These are phyloP conservation scores for Leccinum broughii DNA, from an alignment of 768 basidiomycete species.

Conservation along the genomic window DNA sequence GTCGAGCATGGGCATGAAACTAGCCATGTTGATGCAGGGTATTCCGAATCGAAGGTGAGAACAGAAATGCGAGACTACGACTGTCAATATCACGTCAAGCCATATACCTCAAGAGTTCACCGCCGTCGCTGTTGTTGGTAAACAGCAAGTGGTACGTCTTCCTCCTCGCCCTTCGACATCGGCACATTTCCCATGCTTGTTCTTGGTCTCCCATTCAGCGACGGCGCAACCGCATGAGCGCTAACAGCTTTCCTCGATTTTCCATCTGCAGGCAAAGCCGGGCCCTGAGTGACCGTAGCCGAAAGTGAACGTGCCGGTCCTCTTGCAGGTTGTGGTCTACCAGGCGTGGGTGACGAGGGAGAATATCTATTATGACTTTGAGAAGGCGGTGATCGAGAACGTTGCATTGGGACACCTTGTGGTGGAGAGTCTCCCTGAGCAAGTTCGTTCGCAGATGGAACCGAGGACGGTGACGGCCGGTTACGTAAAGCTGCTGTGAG, in stretches of 20 bases:
- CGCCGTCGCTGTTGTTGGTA: slow-evolving; percentile 76
- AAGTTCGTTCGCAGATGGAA: slow-evolving; percentile 32
- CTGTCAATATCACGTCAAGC: background rate
- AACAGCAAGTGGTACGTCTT: slow-evolving; percentile 77
- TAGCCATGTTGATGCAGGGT: slow-evolving; percentile 8
- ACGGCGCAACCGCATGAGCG: slow-evolving; percentile 54
- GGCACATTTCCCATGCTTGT: slow-evolving; percentile 39
- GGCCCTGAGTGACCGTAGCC: slow-evolving; percentile 53
- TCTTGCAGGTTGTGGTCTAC: slow-evolving; percentile 33
- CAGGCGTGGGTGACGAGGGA: slow-evolving; percentile 27
- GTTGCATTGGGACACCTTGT: slow-evolving; percentile 37
- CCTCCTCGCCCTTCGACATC: slow-evolving; percentile 53
- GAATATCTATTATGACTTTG: slow-evolving; percentile 40
- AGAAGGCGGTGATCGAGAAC: slow-evolving; percentile 58
- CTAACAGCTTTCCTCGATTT: slow-evolving; percentile 65
- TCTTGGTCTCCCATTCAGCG: slow-evolving; percentile 41
- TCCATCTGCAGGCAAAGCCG: slow-evolving; percentile 43
- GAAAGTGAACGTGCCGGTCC: slow-evolving; percentile 69
- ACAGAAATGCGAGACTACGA: background rate
- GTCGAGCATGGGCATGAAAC: slow-evolving; percentile 9
- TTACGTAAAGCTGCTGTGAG: slow-evolving; percentile 25
- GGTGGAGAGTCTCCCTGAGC: slow-evolving; percentile 19
- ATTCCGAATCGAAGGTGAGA: slow-evolving; percentile 5
- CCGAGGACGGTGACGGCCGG: slow-evolving; percentile 34
- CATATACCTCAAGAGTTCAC: slow-evolving; percentile 25